Evolutionary conservation across 129 eudicot genomes (phyloP).

Genomic region (Flaveria robusta): DNA sequence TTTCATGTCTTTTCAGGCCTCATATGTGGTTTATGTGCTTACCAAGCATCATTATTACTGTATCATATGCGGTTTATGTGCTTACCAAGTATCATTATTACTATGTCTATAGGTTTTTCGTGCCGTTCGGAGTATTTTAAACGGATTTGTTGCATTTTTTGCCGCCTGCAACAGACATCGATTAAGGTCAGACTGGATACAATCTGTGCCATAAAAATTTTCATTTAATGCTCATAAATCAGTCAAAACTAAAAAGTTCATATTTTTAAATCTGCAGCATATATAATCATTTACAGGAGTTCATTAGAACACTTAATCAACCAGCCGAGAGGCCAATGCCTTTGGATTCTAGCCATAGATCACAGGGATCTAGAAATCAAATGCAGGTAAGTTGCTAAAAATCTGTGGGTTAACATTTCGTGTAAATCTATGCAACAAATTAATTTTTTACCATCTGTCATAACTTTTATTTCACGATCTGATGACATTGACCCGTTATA

Average conservation of each 20-base stretch:
- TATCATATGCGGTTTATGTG: conserved; percentile 1
- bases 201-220: not conserved
- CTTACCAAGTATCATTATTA: not conserved
- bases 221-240: not conserved
- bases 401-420: not conserved
- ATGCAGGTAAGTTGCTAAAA: conserved; percentile 41
- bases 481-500: not conserved
- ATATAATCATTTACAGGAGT: conserved; percentile 63
- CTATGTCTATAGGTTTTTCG: conserved; percentile 58
- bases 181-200: conserved; percentile 54
- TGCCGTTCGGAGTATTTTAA: conserved; percentile 80
- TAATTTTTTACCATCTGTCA: not conserved
- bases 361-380: conserved; percentile 37
- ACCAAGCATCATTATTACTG: not conserved
- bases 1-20: not conserved
- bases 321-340: conserved; percentile 36
- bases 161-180: conserved; percentile 94
- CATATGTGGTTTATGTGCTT: conserved; percentile 14
- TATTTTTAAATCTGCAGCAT: conserved; percentile 54
- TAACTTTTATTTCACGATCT: not conserved
- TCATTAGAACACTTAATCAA: conserved; percentile 51
- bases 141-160: conserved; percentile 89
- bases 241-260: not conserved
- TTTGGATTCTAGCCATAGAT: conserved; percentile 16
- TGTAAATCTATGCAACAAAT: not conserved